These are phyloP conservation scores for Aechmea fasciata DNA, from an alignment of 176 grass and related monocot genomes.

Conservation along the genomic window DNA sequence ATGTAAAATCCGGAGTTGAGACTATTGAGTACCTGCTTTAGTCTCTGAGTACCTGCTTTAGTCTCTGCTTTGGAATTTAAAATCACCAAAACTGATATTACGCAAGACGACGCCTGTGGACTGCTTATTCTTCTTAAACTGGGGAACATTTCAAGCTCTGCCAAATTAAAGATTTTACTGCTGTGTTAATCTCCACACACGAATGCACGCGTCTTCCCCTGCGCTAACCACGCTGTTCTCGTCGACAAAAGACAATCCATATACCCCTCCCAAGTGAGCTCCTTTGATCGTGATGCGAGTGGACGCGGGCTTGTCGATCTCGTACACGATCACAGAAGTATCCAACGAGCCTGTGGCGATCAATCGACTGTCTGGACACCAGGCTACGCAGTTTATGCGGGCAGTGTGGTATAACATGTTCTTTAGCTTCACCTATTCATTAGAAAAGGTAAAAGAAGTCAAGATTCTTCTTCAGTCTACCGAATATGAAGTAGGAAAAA, in stretches of 20 bases:
- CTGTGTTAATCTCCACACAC: conserved; percentile 68
- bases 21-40: too few relatives aligned
- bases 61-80: too few relatives aligned
- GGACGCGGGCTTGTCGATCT: conserved; percentile 70
- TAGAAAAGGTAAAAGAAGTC: background rate
- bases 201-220: conserved; percentile 81
- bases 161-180: conserved; percentile 26
- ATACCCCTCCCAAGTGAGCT: conserved; percentile 92
- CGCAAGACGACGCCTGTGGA: background rate
- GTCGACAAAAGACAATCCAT: conserved; percentile 58
- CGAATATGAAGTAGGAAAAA: too few relatives aligned
- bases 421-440: conserved; percentile 72
- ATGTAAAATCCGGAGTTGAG: too few relatives aligned
- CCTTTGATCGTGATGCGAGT: conserved; percentile 73
- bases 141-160: background rate
- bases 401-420: conserved; percentile 97
- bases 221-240: conserved; percentile 55
- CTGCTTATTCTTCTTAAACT: background rate
- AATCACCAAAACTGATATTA: background rate
- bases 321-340: conserved; percentile 78
- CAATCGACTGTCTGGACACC: conserved; percentile 77
- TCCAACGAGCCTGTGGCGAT: conserved; percentile 89
- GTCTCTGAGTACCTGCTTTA: too few relatives aligned
- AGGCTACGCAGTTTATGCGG: conserved; percentile 71
- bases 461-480: too few relatives aligned